Conservation (phyloP, 1,284 basidiomycete species). For the Mixia osmundae region DNA sequence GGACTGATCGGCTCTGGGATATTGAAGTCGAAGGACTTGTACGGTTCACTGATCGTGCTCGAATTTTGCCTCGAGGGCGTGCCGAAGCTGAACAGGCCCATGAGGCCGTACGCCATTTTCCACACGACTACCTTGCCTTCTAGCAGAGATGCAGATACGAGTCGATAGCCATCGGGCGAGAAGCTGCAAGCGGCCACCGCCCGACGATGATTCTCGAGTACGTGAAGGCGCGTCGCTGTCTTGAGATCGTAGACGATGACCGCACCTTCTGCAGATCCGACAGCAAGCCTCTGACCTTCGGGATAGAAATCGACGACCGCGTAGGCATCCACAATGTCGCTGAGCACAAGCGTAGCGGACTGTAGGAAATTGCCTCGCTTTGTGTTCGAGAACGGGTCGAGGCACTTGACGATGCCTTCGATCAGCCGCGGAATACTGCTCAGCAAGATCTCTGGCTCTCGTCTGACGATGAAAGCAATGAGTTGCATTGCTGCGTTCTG, state of each 20-base stretch:
- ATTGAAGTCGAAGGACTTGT: conserved; percentile 18
- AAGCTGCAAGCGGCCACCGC: conserved; percentile 59
- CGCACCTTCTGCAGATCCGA: conserved; percentile 58
- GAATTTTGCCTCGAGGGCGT: conserved; percentile 68
- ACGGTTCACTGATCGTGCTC: conserved; percentile 30
- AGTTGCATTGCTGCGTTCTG: background rate
- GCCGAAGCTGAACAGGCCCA: conserved; percentile 69
- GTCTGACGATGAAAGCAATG: conserved; percentile 4
- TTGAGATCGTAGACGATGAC: conserved; percentile 86
- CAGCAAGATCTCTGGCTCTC: conserved; percentile 67
- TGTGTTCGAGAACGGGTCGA: conserved; percentile 68
- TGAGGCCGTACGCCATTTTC: conserved; percentile 20
- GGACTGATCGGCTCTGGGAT: too few relatives aligned
- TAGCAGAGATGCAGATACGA: conserved; percentile 66
- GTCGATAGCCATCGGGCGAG: conserved; percentile 69
- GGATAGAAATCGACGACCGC: conserved; percentile 79
- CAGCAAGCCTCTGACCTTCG: conserved; percentile 59
- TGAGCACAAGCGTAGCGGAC: conserved; percentile 76
- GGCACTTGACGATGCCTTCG: conserved; percentile 86
- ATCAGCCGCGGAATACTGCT: conserved; percentile 65
- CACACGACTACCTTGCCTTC: conserved; percentile 40
- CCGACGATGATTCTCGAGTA: conserved; percentile 63
- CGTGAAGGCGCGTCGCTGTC: conserved; percentile 78
- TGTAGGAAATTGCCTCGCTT: conserved; percentile 70
- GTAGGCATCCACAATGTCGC: conserved; percentile 70